Conservation (phyloP, 2,329 filamentous ascomycete genomes). For the Clarireedia sp. region DNA sequence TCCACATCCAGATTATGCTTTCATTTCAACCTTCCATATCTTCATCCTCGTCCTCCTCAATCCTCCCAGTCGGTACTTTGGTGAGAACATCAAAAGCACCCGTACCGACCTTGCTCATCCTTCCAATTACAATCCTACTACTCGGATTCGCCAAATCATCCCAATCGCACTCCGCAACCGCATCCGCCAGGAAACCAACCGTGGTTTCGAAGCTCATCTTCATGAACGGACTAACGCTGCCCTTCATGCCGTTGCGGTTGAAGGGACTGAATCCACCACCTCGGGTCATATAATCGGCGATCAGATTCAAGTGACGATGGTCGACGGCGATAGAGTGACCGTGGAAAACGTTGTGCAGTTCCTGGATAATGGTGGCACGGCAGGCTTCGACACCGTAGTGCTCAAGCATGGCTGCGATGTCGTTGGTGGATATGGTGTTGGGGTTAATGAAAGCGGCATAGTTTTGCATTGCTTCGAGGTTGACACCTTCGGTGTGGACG, state of each 20-base stretch:
- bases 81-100: conserved; percentile 85
- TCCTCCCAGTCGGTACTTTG: conserved; percentile 33
- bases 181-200: conserved; percentile 84
- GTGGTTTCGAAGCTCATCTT: conserved; percentile 99
- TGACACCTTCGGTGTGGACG: conserved; percentile 77
- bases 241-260: conserved; percentile 79
- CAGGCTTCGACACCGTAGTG: conserved; percentile 93
- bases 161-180: conserved; percentile 81
- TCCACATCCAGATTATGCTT: conserved; percentile 1
- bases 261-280: conserved; percentile 85
- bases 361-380: conserved; percentile 75
- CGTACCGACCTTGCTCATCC: conserved; percentile 75
- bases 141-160: conserved; percentile 83
- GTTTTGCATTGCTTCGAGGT: conserved; percentile 83
- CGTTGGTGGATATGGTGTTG: conserved; percentile 82
- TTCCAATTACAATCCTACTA: conserved; percentile 80
- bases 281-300: conserved; percentile 97
- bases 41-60: conserved; percentile 1
- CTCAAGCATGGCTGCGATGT: conserved; percentile 75
- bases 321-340: conserved; percentile 91
- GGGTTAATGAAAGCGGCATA: conserved; percentile 81
- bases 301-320: conserved; percentile 85
- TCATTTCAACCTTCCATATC: conserved; percentile 9
- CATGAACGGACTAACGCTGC: conserved; percentile 83
- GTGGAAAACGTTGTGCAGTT: conserved; percentile 78